Evolutionary conservation across 108 stramenopile genomes (phyloP).

Genomic region (Hondaea fermentalgiana): DNA sequence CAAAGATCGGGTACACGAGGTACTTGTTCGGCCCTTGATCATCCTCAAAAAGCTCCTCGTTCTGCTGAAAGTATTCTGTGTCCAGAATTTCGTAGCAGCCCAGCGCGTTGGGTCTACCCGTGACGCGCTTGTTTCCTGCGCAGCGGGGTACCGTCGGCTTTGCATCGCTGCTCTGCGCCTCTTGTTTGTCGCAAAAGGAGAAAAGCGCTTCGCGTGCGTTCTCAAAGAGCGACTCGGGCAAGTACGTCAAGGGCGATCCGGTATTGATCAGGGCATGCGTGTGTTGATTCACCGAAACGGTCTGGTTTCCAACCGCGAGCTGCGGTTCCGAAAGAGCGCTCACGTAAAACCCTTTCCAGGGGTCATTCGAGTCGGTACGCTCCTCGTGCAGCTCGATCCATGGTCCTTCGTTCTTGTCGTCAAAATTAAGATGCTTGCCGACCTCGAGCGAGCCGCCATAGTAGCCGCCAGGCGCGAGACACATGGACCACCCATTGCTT

Average conservation of each 20-base stretch:
- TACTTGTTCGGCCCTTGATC: neutral
- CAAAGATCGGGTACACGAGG: neutral
- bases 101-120: neutral
- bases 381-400: neutral
- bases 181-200: neutral
- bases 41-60: neutral
- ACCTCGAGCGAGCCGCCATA: neutral
- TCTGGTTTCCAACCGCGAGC: neutral
- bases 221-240: neutral
- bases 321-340: neutral
- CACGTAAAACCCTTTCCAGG: neutral
- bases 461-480: neutral
- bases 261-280: neutral
- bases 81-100: neutral
- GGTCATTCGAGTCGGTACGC: neutral
- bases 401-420: neutral
- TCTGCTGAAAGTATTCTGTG: neutral
- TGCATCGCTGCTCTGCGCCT: neutral
- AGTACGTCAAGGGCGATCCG: neutral
- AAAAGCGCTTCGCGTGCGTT: neutral
- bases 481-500: neutral
- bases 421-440: neutral
- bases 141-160: neutral
- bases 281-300: neutral
- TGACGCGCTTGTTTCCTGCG: neutral